phyloP scores from a whole-genome alignment of 805 yeast genomes.

The Candida peoriensis region DNA sequence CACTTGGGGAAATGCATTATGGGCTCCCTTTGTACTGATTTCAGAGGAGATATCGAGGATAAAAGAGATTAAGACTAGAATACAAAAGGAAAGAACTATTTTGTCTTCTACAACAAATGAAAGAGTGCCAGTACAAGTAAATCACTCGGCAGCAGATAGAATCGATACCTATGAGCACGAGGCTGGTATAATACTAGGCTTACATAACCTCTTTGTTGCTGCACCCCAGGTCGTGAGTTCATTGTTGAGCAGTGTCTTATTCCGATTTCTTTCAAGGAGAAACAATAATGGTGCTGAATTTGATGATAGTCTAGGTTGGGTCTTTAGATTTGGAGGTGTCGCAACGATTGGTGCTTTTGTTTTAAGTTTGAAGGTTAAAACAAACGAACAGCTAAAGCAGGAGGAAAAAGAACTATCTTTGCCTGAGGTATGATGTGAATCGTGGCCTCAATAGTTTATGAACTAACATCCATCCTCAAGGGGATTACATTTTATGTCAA shows the following conservation, averaged over 20 bases:
- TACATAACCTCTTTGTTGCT: conserved; percentile 54
- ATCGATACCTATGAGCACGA: conserved; percentile 44
- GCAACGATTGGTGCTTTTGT: conserved; percentile 42
- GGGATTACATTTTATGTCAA: too few species aligned
- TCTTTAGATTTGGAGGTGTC: conserved; percentile 50
- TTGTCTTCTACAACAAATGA: neutral
- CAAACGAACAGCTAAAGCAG: conserved; percentile 30
- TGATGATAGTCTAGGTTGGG: conserved; percentile 50
- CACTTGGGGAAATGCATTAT: conserved; percentile 61
- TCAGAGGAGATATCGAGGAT: conserved; percentile 53
- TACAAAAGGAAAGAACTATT: conserved; percentile 14
- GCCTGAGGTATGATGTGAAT: too few species aligned
- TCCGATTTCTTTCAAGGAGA: conserved; percentile 30
- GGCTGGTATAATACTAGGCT: conserved; percentile 51
- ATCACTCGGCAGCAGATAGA: conserved; percentile 21
- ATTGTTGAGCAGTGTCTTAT: conserved; percentile 40
- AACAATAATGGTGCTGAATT: conserved; percentile 22
- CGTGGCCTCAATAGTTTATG: too few species aligned
- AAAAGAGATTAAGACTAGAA: conserved; percentile 37
- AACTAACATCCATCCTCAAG: too few species aligned
- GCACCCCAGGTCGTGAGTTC: conserved; percentile 54
- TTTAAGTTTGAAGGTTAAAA: conserved; percentile 38
- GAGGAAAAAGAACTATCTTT: conserved; percentile 29
- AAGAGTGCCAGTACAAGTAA: neutral
- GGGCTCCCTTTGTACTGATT: conserved; percentile 63